Evolutionary conservation across 2,329 filamentous ascomycete species (phyloP).

Genomic region (Phaeomoniella chlamydospora): DNA sequence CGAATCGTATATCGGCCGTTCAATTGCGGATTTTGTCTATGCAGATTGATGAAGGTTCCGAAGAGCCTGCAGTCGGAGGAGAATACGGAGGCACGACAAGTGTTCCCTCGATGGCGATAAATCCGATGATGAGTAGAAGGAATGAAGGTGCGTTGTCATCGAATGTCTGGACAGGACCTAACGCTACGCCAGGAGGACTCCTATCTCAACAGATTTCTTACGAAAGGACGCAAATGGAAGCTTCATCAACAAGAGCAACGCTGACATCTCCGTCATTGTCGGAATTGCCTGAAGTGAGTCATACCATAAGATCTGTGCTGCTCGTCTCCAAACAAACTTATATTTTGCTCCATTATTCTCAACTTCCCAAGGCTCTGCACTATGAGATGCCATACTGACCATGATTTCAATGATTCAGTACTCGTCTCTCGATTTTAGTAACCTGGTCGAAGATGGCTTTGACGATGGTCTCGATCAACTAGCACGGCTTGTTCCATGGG

Average conservation of each 20-base stretch:
- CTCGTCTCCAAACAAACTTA: not conserved
- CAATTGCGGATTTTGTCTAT: not conserved
- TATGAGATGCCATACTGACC: not conserved
- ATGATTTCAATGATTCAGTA: not conserved
- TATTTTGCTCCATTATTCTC: not conserved
- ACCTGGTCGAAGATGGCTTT: no score
- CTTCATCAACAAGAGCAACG: no score
- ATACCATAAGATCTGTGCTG: not conserved
- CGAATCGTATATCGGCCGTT: not conserved
- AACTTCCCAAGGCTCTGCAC: not conserved
- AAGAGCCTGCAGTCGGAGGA: not conserved
- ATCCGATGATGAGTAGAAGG: no score
- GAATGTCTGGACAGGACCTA: no score
- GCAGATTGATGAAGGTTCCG: not conserved
- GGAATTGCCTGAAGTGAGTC: not conserved
- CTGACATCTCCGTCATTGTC: not conserved
- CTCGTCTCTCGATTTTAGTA: no score
- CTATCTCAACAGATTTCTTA: not conserved
- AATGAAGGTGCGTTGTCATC: no score
- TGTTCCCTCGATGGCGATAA: not conserved
- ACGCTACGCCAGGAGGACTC: not conserved
- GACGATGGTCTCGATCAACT: not conserved
- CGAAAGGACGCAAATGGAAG: not conserved
- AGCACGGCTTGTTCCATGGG: not conserved
- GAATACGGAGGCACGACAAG: not conserved